These are phyloP conservation scores for Terana coerulea DNA, from an alignment of 768 basidiomycete species.

Conservation along the genomic window DNA sequence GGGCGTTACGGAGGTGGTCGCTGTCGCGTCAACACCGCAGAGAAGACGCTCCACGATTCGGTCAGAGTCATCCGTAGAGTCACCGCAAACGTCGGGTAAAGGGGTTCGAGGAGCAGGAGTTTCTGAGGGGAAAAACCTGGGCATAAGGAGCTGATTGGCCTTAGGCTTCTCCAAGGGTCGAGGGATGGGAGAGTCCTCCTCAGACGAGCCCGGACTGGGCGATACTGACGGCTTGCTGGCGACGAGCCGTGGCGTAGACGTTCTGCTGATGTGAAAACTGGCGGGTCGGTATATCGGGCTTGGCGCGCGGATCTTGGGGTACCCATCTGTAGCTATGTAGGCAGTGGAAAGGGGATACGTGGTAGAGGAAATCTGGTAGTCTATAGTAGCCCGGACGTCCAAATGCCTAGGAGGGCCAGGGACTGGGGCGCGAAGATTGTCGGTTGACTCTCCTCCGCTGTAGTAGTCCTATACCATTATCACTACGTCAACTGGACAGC, in stretches of 20 bases:
- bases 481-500: background rate
- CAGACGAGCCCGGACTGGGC: background rate
- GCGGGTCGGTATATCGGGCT: conserved; percentile 1
- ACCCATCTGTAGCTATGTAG: too few species aligned
- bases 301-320: background rate
- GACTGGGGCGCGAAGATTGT: too few species aligned
- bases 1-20: conserved; percentile 4
- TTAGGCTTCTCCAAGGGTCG: background rate
- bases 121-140: too few species aligned
- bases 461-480: conserved; percentile 1
- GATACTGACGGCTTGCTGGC: background rate
- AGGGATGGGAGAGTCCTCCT: background rate
- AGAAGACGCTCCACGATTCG: conserved; percentile 22
- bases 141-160: background rate
- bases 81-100: background rate
- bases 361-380: too few species aligned
- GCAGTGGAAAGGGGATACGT: too few species aligned
- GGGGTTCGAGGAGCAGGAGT: background rate
- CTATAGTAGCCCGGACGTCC: too few species aligned
- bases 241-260: background rate
- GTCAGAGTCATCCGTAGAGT: conserved; percentile 16
- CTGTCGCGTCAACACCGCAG: conserved; percentile 12
- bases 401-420: background rate
- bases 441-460: background rate
- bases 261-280: background rate